Base-by-base conservation (phyloP, 495 filamentous ascomycete genomes). In the Cryomyces minteri region DNA sequence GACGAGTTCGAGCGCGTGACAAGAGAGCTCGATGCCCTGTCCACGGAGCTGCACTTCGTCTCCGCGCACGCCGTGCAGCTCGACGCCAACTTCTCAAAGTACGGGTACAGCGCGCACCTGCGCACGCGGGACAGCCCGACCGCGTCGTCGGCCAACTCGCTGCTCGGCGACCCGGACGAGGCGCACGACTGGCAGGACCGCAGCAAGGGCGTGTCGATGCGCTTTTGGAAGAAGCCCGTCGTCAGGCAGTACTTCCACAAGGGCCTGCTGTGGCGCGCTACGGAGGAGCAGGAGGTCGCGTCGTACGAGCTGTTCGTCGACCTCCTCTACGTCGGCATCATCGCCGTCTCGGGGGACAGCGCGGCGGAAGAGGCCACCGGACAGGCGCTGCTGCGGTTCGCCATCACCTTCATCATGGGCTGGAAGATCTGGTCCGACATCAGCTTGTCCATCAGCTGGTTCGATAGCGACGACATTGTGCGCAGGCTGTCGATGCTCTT, bases 401-500 rank as follows among this genome's bases (percentile, higher is more conserved):
- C 60, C 25, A 64, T 76, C 38, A 72, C 65, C 2, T 78, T 78
- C 52, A 62, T 66, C 38, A 63, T 77, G 57, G 62, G 62, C 32
- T 78, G 70, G 70, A 74, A 71, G 57, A 70, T 78, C 51, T 77
- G 74, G 73, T 60, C 57, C 37, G 72, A 75, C 45, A 59, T 76
- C 39, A 57, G 63, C 5, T 46, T 69, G 5, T 52, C 74, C 11
- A 62, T 72, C 43, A 61, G 55, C 40, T 76, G 71, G 73, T 75
- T 78, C 51, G 72, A 76, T 47, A 62, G 54, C 12, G 70, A 76
- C 55, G 74, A 78, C 51, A 62, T 78, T 31, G 41, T 70, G 8
- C 70, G 73, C 47, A 57, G 73, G 8, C 41, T 75, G 44, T 64
- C 61, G 30, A 60, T 78, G 32, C 51, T 77, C 8, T 72, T 76